Percentiles rank a stretch among this genome's conserved stretches.
Evolutionary conservation across 208 protist species (phyloP).

Genomic region (Porcisia hertigi): DNA sequence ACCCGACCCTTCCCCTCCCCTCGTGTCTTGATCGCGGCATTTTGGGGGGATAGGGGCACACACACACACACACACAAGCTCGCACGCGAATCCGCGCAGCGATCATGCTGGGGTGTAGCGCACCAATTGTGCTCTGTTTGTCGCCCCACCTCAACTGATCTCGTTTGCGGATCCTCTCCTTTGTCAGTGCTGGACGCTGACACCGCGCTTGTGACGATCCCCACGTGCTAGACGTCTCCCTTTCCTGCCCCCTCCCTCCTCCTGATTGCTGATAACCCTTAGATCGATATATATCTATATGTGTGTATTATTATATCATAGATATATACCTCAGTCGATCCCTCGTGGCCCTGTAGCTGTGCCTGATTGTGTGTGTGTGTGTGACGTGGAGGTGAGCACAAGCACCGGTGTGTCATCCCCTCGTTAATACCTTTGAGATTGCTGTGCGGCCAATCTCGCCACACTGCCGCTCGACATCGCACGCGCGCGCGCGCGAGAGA

Average conservation of each 20-base stretch:
- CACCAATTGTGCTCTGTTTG: not conserved
- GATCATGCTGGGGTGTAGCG: constrained; percentile 1
- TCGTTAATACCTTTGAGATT: too few species aligned
- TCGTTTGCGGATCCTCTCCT: constrained; percentile 7
- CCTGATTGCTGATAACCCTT: not conserved
- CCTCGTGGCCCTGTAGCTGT: not conserved
- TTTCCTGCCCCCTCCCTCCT: not conserved
- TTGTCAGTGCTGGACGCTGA: not conserved
- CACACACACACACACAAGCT: not conserved
- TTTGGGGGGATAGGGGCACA: not conserved
- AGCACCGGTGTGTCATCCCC: not conserved
- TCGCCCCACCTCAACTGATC: not conserved
- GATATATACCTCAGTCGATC: not conserved
- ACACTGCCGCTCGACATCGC: not conserved
- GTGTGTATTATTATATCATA: not conserved
- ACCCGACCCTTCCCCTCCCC: not conserved
- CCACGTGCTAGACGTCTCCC: not conserved
- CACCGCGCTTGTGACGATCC: not conserved
- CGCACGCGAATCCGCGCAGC: constrained; percentile 12
- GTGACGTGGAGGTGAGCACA: not conserved
- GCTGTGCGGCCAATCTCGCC: not conserved
- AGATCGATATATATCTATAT: not conserved
- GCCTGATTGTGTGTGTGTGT: not conserved
- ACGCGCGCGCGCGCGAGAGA: not conserved
- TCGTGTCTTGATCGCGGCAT: not conserved